Conservation (phyloP, 2,329 filamentous ascomycete species). For the Cladosporium oxysporum region DNA sequence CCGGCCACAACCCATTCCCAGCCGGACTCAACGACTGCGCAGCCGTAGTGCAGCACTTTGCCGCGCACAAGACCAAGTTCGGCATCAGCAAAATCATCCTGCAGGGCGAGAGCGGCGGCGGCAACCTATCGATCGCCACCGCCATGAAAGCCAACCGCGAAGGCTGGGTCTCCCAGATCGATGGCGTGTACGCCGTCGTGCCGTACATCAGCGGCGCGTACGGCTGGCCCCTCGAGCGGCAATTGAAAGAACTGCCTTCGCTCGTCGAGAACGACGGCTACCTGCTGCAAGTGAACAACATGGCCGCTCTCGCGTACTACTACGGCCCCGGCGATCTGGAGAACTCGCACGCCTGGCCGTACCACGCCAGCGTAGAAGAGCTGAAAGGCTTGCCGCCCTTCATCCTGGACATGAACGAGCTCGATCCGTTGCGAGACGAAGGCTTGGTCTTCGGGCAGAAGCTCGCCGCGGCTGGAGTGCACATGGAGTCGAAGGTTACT, state of each 20-base stretch:
- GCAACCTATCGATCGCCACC: slow-evolving; percentile 33
- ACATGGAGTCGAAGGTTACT: slow-evolving; percentile 30
- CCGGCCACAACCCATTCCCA: slow-evolving; percentile 33
- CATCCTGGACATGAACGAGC: slow-evolving; percentile 34
- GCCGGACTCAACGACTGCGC: slow-evolving; percentile 35
- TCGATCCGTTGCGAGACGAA: slow-evolving; percentile 37
- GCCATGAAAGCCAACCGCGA: slow-evolving; percentile 33
- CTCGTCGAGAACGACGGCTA: slow-evolving; percentile 34
- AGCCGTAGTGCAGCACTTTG: slow-evolving; percentile 30
- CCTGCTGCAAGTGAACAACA: slow-evolving; percentile 23
- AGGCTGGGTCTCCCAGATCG: slow-evolving; percentile 32
- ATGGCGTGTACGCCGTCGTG: slow-evolving; percentile 31
- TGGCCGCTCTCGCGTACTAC: slow-evolving; percentile 27
- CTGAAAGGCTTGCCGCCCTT: slow-evolving; percentile 34
- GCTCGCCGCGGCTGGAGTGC: slow-evolving; percentile 31
- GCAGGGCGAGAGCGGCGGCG: slow-evolving; percentile 37
- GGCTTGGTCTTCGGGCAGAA: slow-evolving; percentile 34
- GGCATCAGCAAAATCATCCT: slow-evolving; percentile 33
- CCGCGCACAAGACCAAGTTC: slow-evolving; percentile 27
- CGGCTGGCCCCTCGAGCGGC: slow-evolving; percentile 25
- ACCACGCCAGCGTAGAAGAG: slow-evolving; percentile 32
- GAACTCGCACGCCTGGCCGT: slow-evolving; percentile 37
- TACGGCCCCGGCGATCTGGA: slow-evolving; percentile 28
- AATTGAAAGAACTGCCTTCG: slow-evolving; percentile 31
- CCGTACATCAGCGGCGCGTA: slow-evolving; percentile 32